Percentiles rank a stretch among this genome's conserved stretches.
These are phyloP conservation scores for Actinomortierella ambigua DNA, from an alignment of 371 early-diverging fungal genomes.

Conservation along the genomic window DNA sequence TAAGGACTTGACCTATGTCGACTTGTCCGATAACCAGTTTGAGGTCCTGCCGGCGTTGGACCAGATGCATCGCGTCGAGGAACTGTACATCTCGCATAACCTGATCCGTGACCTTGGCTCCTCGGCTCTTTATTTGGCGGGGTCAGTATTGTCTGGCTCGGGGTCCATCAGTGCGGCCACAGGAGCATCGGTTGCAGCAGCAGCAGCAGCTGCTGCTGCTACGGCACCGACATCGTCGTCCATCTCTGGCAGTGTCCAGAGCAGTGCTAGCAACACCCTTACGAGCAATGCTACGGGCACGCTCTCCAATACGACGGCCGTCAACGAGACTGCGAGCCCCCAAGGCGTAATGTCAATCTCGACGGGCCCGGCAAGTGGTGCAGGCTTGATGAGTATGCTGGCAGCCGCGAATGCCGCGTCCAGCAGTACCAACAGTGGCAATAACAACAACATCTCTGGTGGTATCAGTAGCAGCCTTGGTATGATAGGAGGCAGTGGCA, in stretches of 20 bases:
- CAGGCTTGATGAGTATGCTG: background rate
- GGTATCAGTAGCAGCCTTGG: background rate
- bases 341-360: background rate
- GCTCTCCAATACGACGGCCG: too few species aligned
- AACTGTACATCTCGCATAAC: constrained; percentile 48
- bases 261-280: too few species aligned
- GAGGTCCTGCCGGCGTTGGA: constrained; percentile 46
- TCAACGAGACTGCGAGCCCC: too few species aligned
- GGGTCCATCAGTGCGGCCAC: background rate
- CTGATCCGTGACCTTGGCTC: constrained; percentile 42
- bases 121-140: constrained; percentile 24
- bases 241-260: too few species aligned
- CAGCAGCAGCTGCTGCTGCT: constrained; percentile 8
- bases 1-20: constrained; percentile 35
- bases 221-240: background rate
- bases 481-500: constrained; percentile 8
- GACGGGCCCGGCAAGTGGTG: background rate
- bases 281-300: too few species aligned
- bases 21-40: constrained; percentile 46
- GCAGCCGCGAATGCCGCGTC: background rate
- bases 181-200: constrained; percentile 5
- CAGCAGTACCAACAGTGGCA: background rate
- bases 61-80: constrained; percentile 41
- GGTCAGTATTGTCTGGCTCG: background rate
- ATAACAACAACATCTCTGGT: background rate